Evolutionary conservation across 192 early-diverging fungal species (phyloP), one percentile per base, ranked within the genome.

Genomic region (Jimgerdemannia flammicorona): DNA sequence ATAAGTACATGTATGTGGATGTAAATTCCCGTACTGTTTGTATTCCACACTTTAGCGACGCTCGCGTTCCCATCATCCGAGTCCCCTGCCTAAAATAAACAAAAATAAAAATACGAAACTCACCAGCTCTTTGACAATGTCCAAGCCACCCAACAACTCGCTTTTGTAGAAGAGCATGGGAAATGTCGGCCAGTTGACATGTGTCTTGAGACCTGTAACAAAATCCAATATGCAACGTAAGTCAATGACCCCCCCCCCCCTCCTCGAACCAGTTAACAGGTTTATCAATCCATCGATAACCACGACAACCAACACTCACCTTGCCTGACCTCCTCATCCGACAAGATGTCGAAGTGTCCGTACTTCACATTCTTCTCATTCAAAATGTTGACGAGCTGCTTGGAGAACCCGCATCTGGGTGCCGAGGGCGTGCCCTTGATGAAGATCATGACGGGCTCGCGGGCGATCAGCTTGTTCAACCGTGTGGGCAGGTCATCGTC

Each of bases 391-490:
- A 98, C 83, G 73, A 94, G 75, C 83, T 94, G 89, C 82, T 91
- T 90, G 71, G 92, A 94, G 77, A 99, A 99, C 9, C 96, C 96
- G 80, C 97, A 99, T 14, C 93, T 87, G n/a, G 97, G 97, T 79
- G 91, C 88, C 18, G 87, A 84, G 10, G 97, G 95, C 14, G 94
- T 95, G 41, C 97, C 97, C 81, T 99, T 99, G 74, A 99, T 96
- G 81, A 98, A 98, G n/a, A 96, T 82, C 95, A 99, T 96, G 18
- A 98, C 89, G 14, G 90, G 86, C 3, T 90, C 85, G 64, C 90
- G 88, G 74, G 87, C 79, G 44, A 91, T 87, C 9, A 93, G 82
- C 42, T 90, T 90, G 69, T 92, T 87, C 43, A 94, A 86, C 19
- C 93, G 91, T 3, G 87, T 90, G 81, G 90, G 88, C 20, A 94